Base-by-base conservation (phyloP, 768 basidiomycete genomes). In the Psilocybe cubensis region DNA sequence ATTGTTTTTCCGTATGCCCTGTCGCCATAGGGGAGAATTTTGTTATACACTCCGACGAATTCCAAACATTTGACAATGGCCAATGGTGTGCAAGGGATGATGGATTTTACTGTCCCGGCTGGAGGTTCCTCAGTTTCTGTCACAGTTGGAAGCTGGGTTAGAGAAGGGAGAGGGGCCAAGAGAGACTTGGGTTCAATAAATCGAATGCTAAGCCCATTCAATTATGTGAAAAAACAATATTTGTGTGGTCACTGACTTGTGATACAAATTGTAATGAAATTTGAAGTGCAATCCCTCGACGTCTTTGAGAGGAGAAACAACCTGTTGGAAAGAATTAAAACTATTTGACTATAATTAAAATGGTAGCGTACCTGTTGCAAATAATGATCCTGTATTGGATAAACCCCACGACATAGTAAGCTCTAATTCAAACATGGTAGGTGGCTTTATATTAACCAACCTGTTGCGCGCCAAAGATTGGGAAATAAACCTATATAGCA, bases 231-330 rank as follows among this genome's bases (percentile, higher is more conserved):
- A 31, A 28, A 9, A 31, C 43, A 11, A 3, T 31, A 55, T 50
- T 6, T 21, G 25, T 20, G 23, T 45, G 24, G 38, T 29, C 25
- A 61, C 84, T 52, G 62, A 96, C 95, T 96, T 97, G 80, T 96
- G 94, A 72, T 96, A 95, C 52, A 96, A 77, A 71, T 96, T 96
- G 68, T 89, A 92, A 67, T 94, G 91, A 70, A 97, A 98, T 70
- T 96, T 96, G 79, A 92, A 93, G 74, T 99, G 87, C 51, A 99
- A 80, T 2, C 97, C 96, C 74, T 99, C 97, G 58, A 99, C 97
- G 64, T 99, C 97, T 75, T 99, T 99, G 61, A 90, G 82, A 2
- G 97, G 95, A 0, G 94, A 95, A 6, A 99, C 95, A 54, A 98
- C 86, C 91, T 92, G 54, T 28, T 51, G 23, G 33, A 33, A 46